A percentile compares a stretch with the other conserved stretches of the same genome.
These are phyloP conservation scores for Inosperma sp. DNA, from an alignment of 768 basidiomycete genomes.

Conservation along the genomic window DNA sequence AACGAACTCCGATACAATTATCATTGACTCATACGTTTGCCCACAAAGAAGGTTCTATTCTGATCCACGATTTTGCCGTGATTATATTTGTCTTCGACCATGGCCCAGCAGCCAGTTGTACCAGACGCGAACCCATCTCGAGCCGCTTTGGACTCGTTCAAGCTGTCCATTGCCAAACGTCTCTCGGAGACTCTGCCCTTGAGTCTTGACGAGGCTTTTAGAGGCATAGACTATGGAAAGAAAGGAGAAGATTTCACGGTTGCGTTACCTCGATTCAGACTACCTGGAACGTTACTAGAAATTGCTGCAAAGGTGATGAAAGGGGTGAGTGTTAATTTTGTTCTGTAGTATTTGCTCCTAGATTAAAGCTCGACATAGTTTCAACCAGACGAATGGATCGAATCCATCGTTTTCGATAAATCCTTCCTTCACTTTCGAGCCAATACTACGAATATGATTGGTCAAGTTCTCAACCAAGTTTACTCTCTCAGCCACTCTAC, in stretches of 20 bases:
- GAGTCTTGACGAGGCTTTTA: slow-evolving; percentile 70
- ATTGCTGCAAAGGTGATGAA: slow-evolving; percentile 69
- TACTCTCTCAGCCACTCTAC: slow-evolving; percentile 63
- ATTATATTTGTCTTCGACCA: too few relatives aligned
- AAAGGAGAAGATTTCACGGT: slow-evolving; percentile 90
- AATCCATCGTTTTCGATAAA: slow-evolving; percentile 62
- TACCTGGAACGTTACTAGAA: slow-evolving; percentile 78
- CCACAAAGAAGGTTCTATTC: too few relatives aligned
- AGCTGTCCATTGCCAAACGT: slow-evolving; percentile 70
- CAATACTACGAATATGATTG: slow-evolving; percentile 57
- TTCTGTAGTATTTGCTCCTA: background rate
- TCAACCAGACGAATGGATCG: slow-evolving; percentile 73
- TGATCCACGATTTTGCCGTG: too few relatives aligned
- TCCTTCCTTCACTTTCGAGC: slow-evolving; percentile 82
- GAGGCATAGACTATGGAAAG: slow-evolving; percentile 85
- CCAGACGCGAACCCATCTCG: too few relatives aligned
- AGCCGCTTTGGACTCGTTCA: slow-evolving; percentile 65
- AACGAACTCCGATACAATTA: too few relatives aligned
- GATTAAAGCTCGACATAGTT: slow-evolving; percentile 50
- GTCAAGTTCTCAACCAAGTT: slow-evolving; percentile 69
- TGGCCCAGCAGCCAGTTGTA: too few relatives aligned
- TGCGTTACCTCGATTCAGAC: slow-evolving; percentile 82
- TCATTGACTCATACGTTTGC: too few relatives aligned
- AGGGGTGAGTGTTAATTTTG: slow-evolving; percentile 45
- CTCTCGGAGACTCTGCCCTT: slow-evolving; percentile 64